These are phyloP conservation scores for Afroboletus lepidellus DNA, from an alignment of 1,284 basidiomycete genomes.

Conservation along the genomic window DNA sequence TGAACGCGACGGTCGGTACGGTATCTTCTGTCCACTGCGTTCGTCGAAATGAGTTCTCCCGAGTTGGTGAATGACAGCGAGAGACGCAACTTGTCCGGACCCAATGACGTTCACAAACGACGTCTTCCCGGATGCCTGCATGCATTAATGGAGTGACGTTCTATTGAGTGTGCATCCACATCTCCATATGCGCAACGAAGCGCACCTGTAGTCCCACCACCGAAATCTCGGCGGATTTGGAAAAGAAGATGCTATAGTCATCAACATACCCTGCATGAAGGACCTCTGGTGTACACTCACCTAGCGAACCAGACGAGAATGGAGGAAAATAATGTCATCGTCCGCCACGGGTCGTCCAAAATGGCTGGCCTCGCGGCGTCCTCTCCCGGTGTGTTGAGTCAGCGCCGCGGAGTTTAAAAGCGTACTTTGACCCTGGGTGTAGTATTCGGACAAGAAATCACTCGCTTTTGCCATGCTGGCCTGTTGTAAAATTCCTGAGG, in stretches of 20 bases:
- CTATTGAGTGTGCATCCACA: slow-evolving; percentile 5
- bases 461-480: too few species aligned
- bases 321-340: slow-evolving; percentile 54
- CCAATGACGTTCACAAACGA: slow-evolving; percentile 91
- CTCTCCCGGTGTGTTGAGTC: not conserved
- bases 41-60: not conserved
- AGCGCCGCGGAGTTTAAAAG: slow-evolving; percentile 17
- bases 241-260: slow-evolving; percentile 70
- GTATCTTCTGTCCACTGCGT: slow-evolving; percentile 87
- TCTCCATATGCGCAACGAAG: slow-evolving; percentile 1
- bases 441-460: too few species aligned
- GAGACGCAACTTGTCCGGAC: slow-evolving; percentile 67
- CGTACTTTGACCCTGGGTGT: not conserved
- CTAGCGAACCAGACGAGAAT: slow-evolving; percentile 69
- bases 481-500: too few species aligned
- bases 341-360: not conserved
- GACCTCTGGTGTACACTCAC: slow-evolving; percentile 35
- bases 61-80: not conserved
- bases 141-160: not conserved
- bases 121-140: slow-evolving; percentile 89
- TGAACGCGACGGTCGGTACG: slow-evolving; percentile 92
- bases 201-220: slow-evolving; percentile 88
- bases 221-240: slow-evolving; percentile 89
- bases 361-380: not conserved
- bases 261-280: not conserved